phyloP scores from a whole-genome alignment of 345 rosid genomes.

The Eucalyptus urophylla region DNA sequence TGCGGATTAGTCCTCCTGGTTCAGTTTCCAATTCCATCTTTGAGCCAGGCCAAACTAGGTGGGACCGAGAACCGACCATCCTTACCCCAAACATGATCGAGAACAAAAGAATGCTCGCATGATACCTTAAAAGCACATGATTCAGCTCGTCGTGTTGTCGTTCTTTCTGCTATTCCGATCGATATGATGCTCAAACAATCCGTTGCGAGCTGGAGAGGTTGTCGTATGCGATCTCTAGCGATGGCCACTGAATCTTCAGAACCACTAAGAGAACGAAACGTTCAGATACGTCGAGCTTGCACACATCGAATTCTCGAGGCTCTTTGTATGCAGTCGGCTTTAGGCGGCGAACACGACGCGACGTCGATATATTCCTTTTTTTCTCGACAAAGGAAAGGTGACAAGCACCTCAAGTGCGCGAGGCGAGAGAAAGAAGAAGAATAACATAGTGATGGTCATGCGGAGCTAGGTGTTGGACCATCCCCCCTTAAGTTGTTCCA shows the following conservation, averaged over 20 bases:
- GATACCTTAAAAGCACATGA: neutral
- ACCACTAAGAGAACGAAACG: neutral
- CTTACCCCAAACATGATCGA: neutral
- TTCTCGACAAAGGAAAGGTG: neutral
- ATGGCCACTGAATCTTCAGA: neutral
- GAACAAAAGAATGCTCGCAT: neutral
- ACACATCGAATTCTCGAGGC: neutral
- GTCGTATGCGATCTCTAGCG: neutral
- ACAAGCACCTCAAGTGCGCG: neutral
- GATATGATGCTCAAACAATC: neutral
- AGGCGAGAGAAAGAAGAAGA: neutral
- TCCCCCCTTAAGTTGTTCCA: neutral
- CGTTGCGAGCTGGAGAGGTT: neutral
- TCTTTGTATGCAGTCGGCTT: neutral
- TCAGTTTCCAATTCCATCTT: too few species aligned
- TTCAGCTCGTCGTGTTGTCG: neutral
- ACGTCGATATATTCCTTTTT: neutral
- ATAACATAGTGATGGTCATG: neutral
- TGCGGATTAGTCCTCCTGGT: rapidly evolving
- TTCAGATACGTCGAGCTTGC: neutral
- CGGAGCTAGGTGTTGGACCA: neutral
- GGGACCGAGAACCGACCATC: too few species aligned
- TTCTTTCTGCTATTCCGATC: neutral
- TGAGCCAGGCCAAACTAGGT: too few species aligned
- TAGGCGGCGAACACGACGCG: neutral